Evolutionary conservation across 2,329 filamentous ascomycete species (phyloP), one percentile per base, ranked within the genome.

Genomic region (Aspergillus sp.): DNA sequence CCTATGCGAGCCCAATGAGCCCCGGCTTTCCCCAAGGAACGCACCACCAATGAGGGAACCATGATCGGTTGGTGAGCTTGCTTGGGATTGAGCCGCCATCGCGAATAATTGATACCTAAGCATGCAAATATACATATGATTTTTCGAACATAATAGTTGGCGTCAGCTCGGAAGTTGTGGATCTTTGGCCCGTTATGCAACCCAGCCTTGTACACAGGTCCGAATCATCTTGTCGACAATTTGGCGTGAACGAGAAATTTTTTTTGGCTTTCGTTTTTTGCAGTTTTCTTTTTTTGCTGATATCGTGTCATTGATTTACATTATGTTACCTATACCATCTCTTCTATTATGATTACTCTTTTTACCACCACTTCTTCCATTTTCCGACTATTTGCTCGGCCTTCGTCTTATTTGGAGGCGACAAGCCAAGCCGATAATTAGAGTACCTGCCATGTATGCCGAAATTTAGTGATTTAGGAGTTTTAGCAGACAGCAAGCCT

Each of bases 1-100:
- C 92, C 0, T 97, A 97, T 72, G 80, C 84, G 6, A 80, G 76
- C 57, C 78, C 81, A 6, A 71, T 81, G 57, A 79, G 75, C 55
- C 79, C 80, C 22, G 72, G 70, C 26, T 78, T 80, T 65, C 74
- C 70, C 16, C 63, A 70, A 45, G 63, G 63, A 46, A 58, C 56
- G 26, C 26, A 54, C 66, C 63, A 46, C 60, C 7, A 65, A 53
- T 71, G 61, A 68, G 45, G 9, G 18, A 4, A 5, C 5, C 16
- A 16, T 18, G 11, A 47, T 47, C 20, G 12, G 4, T 9, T 14
- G 14, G 36, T n/a, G 36, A n/a, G 16, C 7, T 1, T 12, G 20
- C 14, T 24, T 2, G 20, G 12, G 3, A 10, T 47, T 22, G 45
- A 47, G 22, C 4, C 4, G n/a, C 10, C 9, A 46, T 18, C 9